phyloP scores from a whole-genome alignment of 148 eudicot genomes.

The Chenopodium album region DNA sequence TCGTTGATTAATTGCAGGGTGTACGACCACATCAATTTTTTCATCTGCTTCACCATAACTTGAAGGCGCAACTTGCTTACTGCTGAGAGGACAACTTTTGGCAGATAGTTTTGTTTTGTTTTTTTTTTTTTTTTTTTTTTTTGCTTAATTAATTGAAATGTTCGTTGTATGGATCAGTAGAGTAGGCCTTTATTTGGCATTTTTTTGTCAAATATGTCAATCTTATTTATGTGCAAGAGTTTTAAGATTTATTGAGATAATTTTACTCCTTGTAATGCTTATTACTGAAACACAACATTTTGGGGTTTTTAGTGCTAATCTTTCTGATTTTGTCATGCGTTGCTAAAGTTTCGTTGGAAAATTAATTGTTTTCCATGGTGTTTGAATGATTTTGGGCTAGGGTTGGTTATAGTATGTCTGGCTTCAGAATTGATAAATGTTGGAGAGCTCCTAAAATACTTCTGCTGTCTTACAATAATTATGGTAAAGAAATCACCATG shows the following conservation, averaged over 20 bases:
- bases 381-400: too few species aligned
- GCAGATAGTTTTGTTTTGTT: not conserved
- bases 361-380: too few species aligned
- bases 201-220: conserved; percentile 5
- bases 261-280: not conserved
- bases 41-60: not conserved
- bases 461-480: too few species aligned
- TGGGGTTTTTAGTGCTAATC: not conserved
- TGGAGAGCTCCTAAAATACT: too few species aligned
- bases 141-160: not conserved
- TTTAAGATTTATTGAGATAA: not conserved
- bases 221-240: not conserved
- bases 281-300: not conserved
- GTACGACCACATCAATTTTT: too few species aligned
- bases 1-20: conserved; percentile 18
- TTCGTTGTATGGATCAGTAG: not conserved
- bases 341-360: not conserved
- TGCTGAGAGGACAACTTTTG: not conserved
- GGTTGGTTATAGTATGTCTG: too few species aligned
- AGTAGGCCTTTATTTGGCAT: not conserved
- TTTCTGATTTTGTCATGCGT: not conserved
- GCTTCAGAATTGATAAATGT: too few species aligned
- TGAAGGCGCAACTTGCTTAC: not conserved
- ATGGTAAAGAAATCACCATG: too few species aligned
- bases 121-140: not conserved